Evolutionary conservation across 495 filamentous ascomycete genomes (phyloP).

Genomic region (Aspergillus bertholletiae): DNA sequence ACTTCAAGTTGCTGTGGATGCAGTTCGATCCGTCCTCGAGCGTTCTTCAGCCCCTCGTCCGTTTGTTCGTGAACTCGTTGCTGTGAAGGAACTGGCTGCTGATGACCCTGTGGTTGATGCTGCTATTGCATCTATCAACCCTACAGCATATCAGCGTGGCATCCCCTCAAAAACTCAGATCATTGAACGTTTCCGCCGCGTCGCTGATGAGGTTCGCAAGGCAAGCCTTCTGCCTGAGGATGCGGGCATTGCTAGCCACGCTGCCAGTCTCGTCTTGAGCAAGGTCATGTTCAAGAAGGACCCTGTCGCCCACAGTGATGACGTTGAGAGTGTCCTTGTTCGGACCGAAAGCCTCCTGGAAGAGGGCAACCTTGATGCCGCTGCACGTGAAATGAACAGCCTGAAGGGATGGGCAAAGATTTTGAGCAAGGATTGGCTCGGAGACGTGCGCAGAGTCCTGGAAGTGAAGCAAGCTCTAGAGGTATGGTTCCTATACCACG

Average conservation of each 20-base stretch:
- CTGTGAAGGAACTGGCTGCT: constrained; percentile 84
- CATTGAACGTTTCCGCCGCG: constrained; percentile 91
- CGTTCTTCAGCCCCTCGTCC: constrained; percentile 70
- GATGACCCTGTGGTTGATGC: constrained; percentile 82
- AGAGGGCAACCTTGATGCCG: constrained; percentile 85
- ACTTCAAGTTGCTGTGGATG: constrained; percentile 90
- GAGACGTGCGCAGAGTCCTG: constrained; percentile 79
- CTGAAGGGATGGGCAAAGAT: constrained; percentile 92
- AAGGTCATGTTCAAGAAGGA: constrained; percentile 93
- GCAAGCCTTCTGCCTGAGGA: constrained; percentile 86
- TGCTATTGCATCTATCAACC: constrained; percentile 91
- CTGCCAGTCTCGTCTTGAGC: constrained; percentile 80
- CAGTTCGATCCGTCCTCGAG: constrained; percentile 78
- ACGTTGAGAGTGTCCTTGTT: constrained; percentile 90
- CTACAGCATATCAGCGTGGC: constrained; percentile 87
- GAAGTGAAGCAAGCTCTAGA: constrained; percentile 96
- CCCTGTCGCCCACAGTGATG: constrained; percentile 78
- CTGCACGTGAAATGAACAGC: constrained; percentile 91
- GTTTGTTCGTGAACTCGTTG: constrained; percentile 86
- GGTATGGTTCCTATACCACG: constrained; percentile 48
- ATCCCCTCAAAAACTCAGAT: constrained; percentile 79
- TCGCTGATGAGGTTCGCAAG: constrained; percentile 92
- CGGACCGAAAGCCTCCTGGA: constrained; percentile 84
- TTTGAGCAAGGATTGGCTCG: constrained; percentile 87
- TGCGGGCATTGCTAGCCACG: constrained; percentile 90